Conservation (phyloP, 1,139 yeast species). For the Protomyces gravidus region DNA sequence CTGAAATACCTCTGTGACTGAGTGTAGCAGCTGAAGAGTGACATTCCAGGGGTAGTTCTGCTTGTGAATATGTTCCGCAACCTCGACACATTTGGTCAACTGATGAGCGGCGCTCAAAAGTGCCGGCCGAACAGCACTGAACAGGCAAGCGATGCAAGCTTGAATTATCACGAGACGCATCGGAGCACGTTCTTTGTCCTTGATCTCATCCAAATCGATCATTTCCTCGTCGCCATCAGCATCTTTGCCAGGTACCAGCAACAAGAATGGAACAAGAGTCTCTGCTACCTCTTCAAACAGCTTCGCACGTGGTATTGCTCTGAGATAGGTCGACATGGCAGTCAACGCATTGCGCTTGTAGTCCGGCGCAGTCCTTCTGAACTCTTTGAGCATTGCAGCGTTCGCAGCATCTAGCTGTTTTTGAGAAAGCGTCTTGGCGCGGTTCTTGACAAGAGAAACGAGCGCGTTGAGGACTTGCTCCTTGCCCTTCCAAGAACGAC, state of each 20-base stretch:
- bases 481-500: constrained; percentile 87
- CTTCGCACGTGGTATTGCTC: not conserved
- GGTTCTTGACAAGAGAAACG: constrained; percentile 54
- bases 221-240: not conserved
- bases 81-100: not conserved
- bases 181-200: not conserved
- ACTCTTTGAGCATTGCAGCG: constrained; percentile 54
- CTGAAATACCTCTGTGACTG: not conserved
- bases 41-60: constrained; percentile 10
- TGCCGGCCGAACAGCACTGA: constrained; percentile 3
- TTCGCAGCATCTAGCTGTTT: constrained; percentile 44
- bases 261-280: not conserved
- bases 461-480: constrained; percentile 69
- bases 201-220: not conserved
- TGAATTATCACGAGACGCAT: not conserved
- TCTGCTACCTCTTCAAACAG: constrained; percentile 1
- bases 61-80: not conserved
- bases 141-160: not conserved
- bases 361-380: constrained; percentile 59
- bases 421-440: constrained; percentile 39
- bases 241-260: not conserved
- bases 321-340: constrained; percentile 28
- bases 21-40: not conserved
- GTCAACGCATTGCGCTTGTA: constrained; percentile 48
- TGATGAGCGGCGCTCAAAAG: not conserved